Evolutionary conservation across 1,139 yeast genomes (phyloP).

Genomic region (Pichia sp.): DNA sequence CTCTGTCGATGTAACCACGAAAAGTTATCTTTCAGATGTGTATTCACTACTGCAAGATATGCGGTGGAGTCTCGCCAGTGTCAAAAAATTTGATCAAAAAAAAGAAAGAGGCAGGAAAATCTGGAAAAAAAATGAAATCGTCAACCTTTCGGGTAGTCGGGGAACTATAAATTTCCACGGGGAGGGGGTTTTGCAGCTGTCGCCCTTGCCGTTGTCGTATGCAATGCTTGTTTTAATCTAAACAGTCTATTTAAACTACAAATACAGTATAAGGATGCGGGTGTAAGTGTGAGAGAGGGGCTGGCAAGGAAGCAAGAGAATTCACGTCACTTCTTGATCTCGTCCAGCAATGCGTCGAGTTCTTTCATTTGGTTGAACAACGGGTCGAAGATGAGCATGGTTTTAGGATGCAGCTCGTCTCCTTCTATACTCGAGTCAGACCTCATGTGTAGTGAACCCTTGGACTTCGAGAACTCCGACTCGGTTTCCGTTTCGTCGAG

Average conservation of each 20-base stretch:
- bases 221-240: slow-evolving; percentile 3
- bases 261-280: neutral
- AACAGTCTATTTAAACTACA: slow-evolving; percentile 3
- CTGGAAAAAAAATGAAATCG: neutral
- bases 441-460: slow-evolving; percentile 4
- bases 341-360: slow-evolving; percentile 35
- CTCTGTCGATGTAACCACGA: too few relatives aligned
- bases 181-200: too few relatives aligned
- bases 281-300: neutral
- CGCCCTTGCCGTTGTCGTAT: neutral
- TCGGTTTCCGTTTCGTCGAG: neutral
- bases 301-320: neutral
- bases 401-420: slow-evolving; percentile 37
- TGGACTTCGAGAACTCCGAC: slow-evolving; percentile 7
- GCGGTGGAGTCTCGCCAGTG: neutral
- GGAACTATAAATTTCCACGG: too few relatives aligned
- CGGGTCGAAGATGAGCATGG: slow-evolving; percentile 46
- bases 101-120: neutral
- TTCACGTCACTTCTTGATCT: slow-evolving; percentile 10
- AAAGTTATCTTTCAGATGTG: too few relatives aligned
- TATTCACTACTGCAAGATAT: too few relatives aligned
- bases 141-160: neutral
- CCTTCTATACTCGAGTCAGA: slow-evolving; percentile 1
- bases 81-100: neutral
- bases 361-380: slow-evolving; percentile 46